phyloP scores from a whole-genome alignment of 2,329 filamentous ascomycete genomes.

The Venturia asperata region DNA sequence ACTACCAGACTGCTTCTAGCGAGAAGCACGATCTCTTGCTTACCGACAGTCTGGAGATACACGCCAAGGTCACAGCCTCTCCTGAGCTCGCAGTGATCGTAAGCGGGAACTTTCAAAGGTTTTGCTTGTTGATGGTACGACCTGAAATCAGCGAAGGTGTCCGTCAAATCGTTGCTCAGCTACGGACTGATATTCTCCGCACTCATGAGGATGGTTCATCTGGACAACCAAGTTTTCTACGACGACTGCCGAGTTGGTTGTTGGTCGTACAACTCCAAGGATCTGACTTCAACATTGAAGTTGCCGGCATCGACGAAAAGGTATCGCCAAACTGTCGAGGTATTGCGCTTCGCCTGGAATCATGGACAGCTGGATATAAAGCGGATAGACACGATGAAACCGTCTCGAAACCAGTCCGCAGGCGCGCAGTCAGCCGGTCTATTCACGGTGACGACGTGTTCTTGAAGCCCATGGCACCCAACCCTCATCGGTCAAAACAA shows the following conservation, averaged over 20 bases:
- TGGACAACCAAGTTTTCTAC: conserved; percentile 48
- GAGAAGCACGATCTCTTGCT: conserved; percentile 79
- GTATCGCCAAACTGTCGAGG: conserved; percentile 79
- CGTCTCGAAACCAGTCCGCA: conserved; percentile 51
- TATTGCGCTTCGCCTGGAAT: conserved; percentile 77
- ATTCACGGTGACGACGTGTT: conserved; percentile 55
- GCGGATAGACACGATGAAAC: conserved; percentile 66
- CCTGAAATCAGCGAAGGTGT: conserved; percentile 90
- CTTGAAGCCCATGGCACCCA: conserved; percentile 46
- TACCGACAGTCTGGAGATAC: conserved; percentile 82
- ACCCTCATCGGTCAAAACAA: conserved; percentile 48
- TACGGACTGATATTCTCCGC: conserved; percentile 63
- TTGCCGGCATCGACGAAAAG: conserved; percentile 78
- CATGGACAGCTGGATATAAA: conserved; percentile 82
- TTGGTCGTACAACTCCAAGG: conserved; percentile 77
- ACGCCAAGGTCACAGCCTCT: conserved; percentile 73
- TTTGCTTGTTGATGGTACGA: conserved; percentile 81
- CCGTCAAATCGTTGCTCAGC: conserved; percentile 80
- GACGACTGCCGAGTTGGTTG: conserved; percentile 76
- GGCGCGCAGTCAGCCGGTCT: conserved; percentile 64
- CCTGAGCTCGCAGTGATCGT: conserved; percentile 79
- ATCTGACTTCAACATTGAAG: conserved; percentile 80
- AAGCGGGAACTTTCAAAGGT: conserved; percentile 74
- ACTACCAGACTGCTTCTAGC: conserved; percentile 84
- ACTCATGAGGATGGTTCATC: conserved; percentile 28